Evolutionary conservation across 2,329 filamentous ascomycete species (phyloP), one percentile per base, ranked within the genome.

Genomic region (Nemania diffusa): DNA sequence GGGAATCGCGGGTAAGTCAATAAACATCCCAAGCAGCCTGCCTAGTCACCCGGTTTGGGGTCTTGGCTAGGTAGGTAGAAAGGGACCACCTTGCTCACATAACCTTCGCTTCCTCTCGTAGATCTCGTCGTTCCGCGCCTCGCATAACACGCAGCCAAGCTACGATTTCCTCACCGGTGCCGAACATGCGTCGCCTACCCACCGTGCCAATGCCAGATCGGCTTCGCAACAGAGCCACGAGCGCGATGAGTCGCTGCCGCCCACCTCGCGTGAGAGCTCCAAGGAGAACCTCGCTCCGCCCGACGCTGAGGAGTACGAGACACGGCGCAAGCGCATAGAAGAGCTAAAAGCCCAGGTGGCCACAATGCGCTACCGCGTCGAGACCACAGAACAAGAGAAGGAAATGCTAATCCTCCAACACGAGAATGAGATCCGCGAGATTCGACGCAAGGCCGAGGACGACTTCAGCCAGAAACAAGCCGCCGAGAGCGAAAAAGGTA

Each of bases 281-380:
- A 89, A 87, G 74, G 88, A 87, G 74, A 89, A 89, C 74, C 81
- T 86, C 72, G 84, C 86, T 34, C 87, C 87, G 0, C 81, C 85
- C 0, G 87, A 88, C 65, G 83, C 84, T n/a, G 84, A 88, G 65
- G 83, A 85, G 62, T 87, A 88, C 74, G 87, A 89, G 74, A 84
- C 82, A 52, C 87, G 86, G 75, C 82, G 84, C 56, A 84, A 81
- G 62, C 82, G 82, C 40, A 87, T 86, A 67, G 94, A 98, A 75
- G 91, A 94, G 71, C 85, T 98, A 27, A 94, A 95, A 76, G 93
- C 95, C 1, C 93, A 97, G 79, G 84, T 98, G 48, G 96, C 94
- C 69, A 92, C 93, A 0, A 83, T 97, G 57, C 91, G 90, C 69
- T 99, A 97, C 81, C 93, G 95, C 65, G 85, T 97, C 71, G 92